Evolutionary conservation across 2,329 filamentous ascomycete genomes (phyloP).

Genomic region (Fusarium protoensiforme): DNA sequence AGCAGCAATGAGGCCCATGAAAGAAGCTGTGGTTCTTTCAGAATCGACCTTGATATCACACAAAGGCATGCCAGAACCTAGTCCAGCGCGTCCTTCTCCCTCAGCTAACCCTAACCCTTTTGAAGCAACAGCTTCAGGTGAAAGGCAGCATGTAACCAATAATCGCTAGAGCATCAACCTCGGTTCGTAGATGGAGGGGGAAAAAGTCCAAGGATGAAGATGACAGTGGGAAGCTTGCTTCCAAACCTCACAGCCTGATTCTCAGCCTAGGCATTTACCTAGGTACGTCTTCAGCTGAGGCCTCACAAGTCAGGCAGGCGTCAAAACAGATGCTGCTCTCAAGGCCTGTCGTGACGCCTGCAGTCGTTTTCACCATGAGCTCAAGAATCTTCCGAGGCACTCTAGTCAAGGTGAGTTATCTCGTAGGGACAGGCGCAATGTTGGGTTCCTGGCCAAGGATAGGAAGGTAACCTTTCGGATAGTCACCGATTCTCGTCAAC

Average conservation of each 20-base stretch:
- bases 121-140: no score
- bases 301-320: background rate
- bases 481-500: background rate
- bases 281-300: background rate
- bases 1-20: background rate
- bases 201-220: background rate
- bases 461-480: background rate
- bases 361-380: background rate
- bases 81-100: no score
- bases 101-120: no score
- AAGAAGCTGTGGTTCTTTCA: background rate
- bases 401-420: background rate
- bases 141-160: background rate
- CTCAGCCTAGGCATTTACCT: background rate
- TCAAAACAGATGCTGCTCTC: no score
- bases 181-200: background rate
- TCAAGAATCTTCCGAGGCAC: background rate
- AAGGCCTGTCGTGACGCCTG: background rate
- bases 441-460: rapidly evolving
- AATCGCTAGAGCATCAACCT: background rate
- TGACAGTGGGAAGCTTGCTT: background rate
- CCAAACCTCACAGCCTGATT: background rate
- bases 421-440: background rate
- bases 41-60: background rate
- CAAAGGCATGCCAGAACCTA: no score